A percentile compares a stretch with the other conserved stretches of the same genome.
Conservation (phyloP, 1,139 yeast species). For the Geotrichum histeridarum region DNA sequence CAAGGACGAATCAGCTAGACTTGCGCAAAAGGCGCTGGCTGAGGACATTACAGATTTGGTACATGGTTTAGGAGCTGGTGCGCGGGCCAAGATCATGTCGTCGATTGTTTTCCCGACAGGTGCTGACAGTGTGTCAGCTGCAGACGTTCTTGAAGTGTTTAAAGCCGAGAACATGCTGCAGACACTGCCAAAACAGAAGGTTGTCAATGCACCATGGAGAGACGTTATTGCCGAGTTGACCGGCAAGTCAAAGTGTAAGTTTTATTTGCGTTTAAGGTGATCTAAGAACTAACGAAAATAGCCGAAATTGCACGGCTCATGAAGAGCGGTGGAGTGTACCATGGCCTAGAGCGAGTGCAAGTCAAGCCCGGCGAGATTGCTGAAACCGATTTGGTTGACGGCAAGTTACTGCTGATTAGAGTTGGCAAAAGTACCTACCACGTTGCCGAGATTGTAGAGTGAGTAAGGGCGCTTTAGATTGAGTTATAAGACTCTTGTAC, state of each 20-base stretch:
- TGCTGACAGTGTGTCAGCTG: conserved; percentile 34
- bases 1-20: conserved; percentile 54
- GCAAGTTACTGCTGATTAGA: conserved; percentile 57
- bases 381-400: conserved; percentile 44
- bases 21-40: conserved; percentile 75
- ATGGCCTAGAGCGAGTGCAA: conserved; percentile 58
- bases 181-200: conserved; percentile 39
- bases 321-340: conserved; percentile 65
- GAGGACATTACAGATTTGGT: conserved; percentile 79
- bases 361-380: conserved; percentile 51
- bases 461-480: background rate
- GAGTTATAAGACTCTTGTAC: background rate
- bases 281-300: conserved; percentile 31
- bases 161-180: conserved; percentile 55
- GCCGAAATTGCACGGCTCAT: conserved; percentile 60
- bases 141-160: conserved; percentile 52
- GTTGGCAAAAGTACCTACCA: conserved; percentile 52
- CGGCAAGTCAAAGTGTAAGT: conserved; percentile 42
- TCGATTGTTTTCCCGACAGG: conserved; percentile 48
- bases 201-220: conserved; percentile 38
- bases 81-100: conserved; percentile 58
- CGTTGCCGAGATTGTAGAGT: conserved; percentile 21
- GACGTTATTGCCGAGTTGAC: conserved; percentile 38
- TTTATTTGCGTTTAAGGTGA: conserved; percentile 17
- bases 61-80: conserved; percentile 77